These are phyloP conservation scores for Globisporangium iwayamae DNA, from an alignment of 352 stramenopile species.

Conservation along the genomic window DNA sequence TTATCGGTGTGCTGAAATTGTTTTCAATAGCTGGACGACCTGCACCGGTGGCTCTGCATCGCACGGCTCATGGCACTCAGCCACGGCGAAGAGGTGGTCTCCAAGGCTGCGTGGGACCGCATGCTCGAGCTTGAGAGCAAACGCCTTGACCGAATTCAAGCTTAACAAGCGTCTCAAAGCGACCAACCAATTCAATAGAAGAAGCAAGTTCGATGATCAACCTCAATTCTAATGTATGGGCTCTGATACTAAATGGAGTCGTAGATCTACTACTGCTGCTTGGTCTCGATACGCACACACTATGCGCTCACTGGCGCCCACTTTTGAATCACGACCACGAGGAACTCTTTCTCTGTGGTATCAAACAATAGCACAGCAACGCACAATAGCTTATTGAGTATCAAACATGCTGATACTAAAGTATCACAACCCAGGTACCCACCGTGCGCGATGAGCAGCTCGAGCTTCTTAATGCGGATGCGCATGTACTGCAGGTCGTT, in stretches of 20 bases:
- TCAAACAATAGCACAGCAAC: slow-evolving; percentile 3
- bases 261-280: neutral
- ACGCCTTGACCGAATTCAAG: slow-evolving; percentile 27
- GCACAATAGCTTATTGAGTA: neutral
- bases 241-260: neutral
- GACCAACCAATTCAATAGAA: neutral
- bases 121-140: slow-evolving; percentile 57
- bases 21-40: slow-evolving; percentile 52
- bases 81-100: slow-evolving; percentile 47
- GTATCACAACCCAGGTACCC: slow-evolving; percentile 9
- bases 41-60: slow-evolving; percentile 74
- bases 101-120: slow-evolving; percentile 44
- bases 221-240: neutral
- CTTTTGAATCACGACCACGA: slow-evolving; percentile 93
- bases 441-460: slow-evolving; percentile 92
- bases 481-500: slow-evolving; percentile 94
- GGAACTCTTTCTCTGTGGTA: slow-evolving; percentile 85
- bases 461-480: slow-evolving; percentile 90
- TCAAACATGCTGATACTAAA: neutral
- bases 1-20: neutral
- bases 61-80: slow-evolving; percentile 70
- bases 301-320: slow-evolving; percentile 67
- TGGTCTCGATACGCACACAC: neutral
- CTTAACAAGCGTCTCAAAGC: neutral
- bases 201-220: neutral